Conservation (phyloP, 192 early-diverging fungal species). For the Thoreauomyces humboldtii region DNA sequence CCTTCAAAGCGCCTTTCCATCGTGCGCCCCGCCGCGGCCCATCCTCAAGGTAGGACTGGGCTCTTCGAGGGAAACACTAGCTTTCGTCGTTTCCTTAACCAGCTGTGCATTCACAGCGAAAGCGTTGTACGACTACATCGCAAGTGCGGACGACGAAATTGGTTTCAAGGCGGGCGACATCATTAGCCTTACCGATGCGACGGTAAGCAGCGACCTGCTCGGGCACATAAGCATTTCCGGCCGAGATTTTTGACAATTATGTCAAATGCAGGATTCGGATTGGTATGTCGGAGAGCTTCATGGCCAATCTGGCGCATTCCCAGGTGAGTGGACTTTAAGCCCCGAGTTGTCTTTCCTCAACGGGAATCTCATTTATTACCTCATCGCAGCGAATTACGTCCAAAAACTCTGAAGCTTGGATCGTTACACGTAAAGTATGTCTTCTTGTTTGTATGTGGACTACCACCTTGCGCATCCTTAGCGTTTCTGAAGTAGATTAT, state of each 20-base stretch:
- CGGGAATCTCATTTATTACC: no score
- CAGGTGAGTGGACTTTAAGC: no score
- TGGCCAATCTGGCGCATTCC: slow-evolving; percentile 82
- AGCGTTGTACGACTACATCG: slow-evolving; percentile 88
- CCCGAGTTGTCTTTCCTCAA: no score
- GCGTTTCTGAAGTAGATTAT: no score
- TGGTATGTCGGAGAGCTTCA: slow-evolving; percentile 92
- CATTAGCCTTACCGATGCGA: slow-evolving; percentile 68
- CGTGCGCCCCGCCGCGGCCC: slow-evolving; percentile 68
- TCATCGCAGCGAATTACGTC: slow-evolving; percentile 1
- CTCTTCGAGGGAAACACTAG: not conserved
- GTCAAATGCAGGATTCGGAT: slow-evolving; percentile 27
- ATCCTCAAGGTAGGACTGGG: not conserved
- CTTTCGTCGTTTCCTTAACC: not conserved
- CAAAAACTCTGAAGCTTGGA: no score
- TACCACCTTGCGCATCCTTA: no score
- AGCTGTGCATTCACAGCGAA: slow-evolving; percentile 46
- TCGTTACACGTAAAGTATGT: no score
- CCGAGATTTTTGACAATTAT: not conserved
- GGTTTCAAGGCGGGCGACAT: slow-evolving; percentile 87
- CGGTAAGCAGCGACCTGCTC: slow-evolving; percentile 8
- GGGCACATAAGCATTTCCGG: not conserved
- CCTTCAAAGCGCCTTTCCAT: slow-evolving; percentile 79
- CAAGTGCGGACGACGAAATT: slow-evolving; percentile 81
- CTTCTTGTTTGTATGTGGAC: no score